Evolutionary conservation across 2,329 filamentous ascomycete species (phyloP).

Genomic region (Fusarium hostae): DNA sequence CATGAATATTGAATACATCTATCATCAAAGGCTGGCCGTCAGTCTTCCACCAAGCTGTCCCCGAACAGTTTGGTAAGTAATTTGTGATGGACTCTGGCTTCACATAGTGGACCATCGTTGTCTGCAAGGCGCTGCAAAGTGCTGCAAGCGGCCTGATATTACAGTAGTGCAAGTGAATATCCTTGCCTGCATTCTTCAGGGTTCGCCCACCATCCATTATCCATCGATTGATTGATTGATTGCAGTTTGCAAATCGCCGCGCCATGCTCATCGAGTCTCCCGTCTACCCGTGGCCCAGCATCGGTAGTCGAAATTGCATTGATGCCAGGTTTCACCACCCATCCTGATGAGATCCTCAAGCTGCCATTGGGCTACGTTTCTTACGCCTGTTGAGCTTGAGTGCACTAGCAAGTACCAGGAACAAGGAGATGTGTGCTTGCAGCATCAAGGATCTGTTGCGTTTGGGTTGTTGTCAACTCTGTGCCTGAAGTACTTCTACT

Average conservation of each 20-base stretch:
- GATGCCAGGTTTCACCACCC: conserved; percentile 27
- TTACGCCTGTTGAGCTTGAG: not conserved
- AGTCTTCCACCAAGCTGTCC: not conserved
- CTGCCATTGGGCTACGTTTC: conserved; percentile 8
- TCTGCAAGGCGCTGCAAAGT: conserved; percentile 29
- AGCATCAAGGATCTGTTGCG: conserved; percentile 2
- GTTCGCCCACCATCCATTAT: conserved; percentile 34
- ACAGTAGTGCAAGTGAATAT: conserved; percentile 29
- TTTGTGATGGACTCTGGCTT: conserved; percentile 6
- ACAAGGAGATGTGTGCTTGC: conserved; percentile 14
- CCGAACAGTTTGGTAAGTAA: not conserved
- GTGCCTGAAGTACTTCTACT: conserved; percentile 8
- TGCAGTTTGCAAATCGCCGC: not conserved
- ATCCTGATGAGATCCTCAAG: not conserved
- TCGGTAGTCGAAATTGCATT: conserved; percentile 10
- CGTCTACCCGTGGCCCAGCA: conserved; percentile 10
- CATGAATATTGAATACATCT: not conserved
- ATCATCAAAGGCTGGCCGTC: not conserved
- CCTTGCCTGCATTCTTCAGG: conserved; percentile 38
- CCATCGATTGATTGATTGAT: not conserved
- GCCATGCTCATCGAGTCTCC: conserved; percentile 5
- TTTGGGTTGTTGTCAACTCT: conserved; percentile 18
- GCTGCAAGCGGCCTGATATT: conserved; percentile 39
- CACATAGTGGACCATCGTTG: conserved; percentile 28
- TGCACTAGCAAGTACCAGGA: conserved; percentile 24